Evolutionary conservation across 106 monocot species (phyloP).

Genomic region (Narthecium ossifragum): DNA sequence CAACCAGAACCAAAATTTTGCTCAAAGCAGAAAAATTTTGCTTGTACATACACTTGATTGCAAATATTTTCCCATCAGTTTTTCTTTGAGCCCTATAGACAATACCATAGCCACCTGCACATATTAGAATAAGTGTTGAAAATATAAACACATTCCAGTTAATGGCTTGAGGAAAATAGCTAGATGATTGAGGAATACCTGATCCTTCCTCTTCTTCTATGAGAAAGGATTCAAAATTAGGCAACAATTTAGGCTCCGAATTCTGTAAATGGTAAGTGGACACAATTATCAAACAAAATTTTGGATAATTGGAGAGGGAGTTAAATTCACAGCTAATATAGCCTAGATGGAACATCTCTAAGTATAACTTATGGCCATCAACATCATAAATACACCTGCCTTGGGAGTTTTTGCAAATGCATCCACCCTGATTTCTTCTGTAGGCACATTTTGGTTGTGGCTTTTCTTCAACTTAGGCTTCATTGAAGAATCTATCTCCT

Average conservation of each 20-base stretch:
- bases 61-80: constrained; percentile 83
- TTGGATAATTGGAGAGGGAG: neutral
- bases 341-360: neutral
- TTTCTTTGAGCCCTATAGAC: constrained; percentile 84
- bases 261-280: constrained; percentile 28
- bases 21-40: neutral
- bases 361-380: neutral
- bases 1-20: neutral
- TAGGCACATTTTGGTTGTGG: constrained; percentile 8
- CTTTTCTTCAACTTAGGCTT: constrained; percentile 34
- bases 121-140: too few relatives aligned
- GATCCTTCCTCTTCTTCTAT: constrained; percentile 97
- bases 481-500: constrained; percentile 5
- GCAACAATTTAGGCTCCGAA: constrained; percentile 43
- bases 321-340: neutral
- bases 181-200: constrained; percentile 33
- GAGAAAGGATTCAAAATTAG: constrained; percentile 69
- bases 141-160: neutral
- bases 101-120: constrained; percentile 92
- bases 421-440: constrained; percentile 31
- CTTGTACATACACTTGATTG: constrained; percentile 78
- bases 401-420: constrained; percentile 20
- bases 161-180: neutral
- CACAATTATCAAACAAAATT: neutral
- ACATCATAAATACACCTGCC: constrained; percentile 23